Evolutionary conservation across 805 yeast genomes (phyloP), one percentile per base, ranked within the genome.

Genomic region (Lachancea waltii): DNA sequence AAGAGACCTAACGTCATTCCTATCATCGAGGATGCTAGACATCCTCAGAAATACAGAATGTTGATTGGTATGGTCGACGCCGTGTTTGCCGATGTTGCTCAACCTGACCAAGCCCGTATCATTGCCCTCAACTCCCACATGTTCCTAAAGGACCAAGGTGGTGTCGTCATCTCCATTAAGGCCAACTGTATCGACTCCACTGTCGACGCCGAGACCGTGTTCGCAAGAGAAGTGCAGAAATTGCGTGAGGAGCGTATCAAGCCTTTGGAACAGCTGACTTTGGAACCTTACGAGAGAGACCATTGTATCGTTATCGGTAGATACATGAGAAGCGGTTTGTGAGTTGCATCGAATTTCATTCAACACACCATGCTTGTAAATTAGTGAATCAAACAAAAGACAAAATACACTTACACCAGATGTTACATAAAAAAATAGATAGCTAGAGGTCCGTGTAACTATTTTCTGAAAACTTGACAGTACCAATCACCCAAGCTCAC

Each of bases 151-250:
- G 97, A 92, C 68, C 87, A 82, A 69, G 98, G 98, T 70, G 95
- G 95, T 64, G 98, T 92, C 52, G 92, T 92, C 50, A 92, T 92
- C 62, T 90, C 97, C 59, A 92, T 92, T 71, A 92, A 92, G 79
- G 98, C 98, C 58, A 92, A 92, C 87, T 92, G 98, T 86, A 92
- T 92, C 67, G 98, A 92, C 72, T 92, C 97, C 34, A 92, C 98
- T 45, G 97, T 90, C 43, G 97, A 89, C 65, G 98, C 98, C 51
- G 97, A 92, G 76, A 89, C 97, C 45, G 98, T 92, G 49, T 92
- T 92, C 63, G 97, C 98, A 46, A 85, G 97, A 75, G 98, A 92
- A 74, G 97, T 92, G 44, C 97, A 92, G 72, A 92, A 92, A 69
- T 79, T 92, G 71, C 81, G 98, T 72, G 97, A 90, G 71, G 98